These are phyloP conservation scores for Strigomonas galati DNA, from an alignment of 208 protist genomes.

Conservation along the genomic window DNA sequence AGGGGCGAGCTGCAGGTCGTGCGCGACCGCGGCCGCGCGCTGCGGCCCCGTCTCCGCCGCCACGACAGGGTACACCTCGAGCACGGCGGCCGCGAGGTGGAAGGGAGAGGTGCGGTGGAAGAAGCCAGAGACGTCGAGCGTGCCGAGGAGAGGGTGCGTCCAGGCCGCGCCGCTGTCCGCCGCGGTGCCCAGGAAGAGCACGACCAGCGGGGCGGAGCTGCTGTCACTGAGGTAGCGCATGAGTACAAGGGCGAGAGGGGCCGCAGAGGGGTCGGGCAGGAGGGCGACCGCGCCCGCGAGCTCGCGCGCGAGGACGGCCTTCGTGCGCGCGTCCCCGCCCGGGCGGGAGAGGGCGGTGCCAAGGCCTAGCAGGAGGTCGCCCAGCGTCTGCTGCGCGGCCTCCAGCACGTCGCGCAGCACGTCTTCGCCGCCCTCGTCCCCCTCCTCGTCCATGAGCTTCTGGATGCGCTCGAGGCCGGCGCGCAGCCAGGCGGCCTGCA, in stretches of 20 bases:
- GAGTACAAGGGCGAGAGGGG: neutral
- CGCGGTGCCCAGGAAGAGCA: neutral
- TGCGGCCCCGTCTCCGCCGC: neutral
- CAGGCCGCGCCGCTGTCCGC: neutral
- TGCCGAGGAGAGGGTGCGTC: conserved; percentile 26
- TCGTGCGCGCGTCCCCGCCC: conserved; percentile 23
- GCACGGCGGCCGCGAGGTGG: conserved; percentile 26
- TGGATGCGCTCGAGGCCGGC: neutral
- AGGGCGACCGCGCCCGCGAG: conserved; percentile 10
- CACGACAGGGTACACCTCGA: conserved; percentile 6
- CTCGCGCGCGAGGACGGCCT: conserved; percentile 26
- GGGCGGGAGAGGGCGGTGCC: conserved; percentile 1
- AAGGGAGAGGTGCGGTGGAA: conserved; percentile 27
- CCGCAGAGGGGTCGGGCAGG: conserved; percentile 5
- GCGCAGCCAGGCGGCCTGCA: conserved; percentile 23
- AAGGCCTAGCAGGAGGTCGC: neutral
- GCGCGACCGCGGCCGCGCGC: no score
- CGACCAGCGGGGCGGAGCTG: neutral
- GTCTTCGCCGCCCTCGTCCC: neutral
- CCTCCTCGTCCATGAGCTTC: neutral
- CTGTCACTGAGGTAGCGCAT: neutral
- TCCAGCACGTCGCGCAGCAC: neutral
- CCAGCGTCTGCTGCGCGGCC: neutral
- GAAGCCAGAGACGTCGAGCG: conserved; percentile 18
- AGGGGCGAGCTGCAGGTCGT: neutral